Conservation (phyloP, 2,329 filamentous ascomycete species). For the Colletotrichum neosansevieriae region DNA sequence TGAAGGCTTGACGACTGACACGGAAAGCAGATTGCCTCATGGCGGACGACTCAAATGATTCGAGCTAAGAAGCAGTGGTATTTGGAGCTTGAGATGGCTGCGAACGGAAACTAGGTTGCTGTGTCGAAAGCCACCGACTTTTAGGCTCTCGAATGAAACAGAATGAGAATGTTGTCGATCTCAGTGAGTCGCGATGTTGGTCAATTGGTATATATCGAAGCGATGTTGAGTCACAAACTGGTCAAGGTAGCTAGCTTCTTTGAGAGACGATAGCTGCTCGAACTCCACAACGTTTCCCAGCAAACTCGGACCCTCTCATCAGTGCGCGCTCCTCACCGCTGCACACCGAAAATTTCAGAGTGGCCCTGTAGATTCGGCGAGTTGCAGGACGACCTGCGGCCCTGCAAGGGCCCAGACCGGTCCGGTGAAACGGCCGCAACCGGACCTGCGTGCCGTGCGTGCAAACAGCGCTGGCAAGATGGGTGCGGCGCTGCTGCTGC, state of each 20-base stretch:
- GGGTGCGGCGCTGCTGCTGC: slow-evolving; percentile 4
- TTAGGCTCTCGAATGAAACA: background rate
- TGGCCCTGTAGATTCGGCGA: slow-evolving; percentile 7
- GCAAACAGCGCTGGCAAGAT: slow-evolving; percentile 13
- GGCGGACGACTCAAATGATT: slow-evolving; percentile 30
- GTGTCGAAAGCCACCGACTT: slow-evolving; percentile 6
- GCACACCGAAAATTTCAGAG: slow-evolving; percentile 41
- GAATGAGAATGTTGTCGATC: background rate
- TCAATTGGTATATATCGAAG: slow-evolving; percentile 16
- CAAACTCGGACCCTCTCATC: slow-evolving; percentile 30
- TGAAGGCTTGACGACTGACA: slow-evolving; percentile 49
- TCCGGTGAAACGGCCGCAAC: slow-evolving; percentile 30
- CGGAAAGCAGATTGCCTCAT: slow-evolving; percentile 53
- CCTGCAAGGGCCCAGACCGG: slow-evolving; percentile 31
- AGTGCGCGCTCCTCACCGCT: slow-evolving; percentile 33
- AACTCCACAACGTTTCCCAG: slow-evolving; percentile 22
- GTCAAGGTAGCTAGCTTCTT: slow-evolving; percentile 17
- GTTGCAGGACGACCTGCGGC: slow-evolving; percentile 1
- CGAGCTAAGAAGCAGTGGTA: background rate
- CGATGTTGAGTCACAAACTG: slow-evolving; percentile 35
- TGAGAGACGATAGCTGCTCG: slow-evolving; percentile 14
- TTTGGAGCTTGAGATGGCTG: slow-evolving; percentile 19
- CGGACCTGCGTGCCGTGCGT: slow-evolving; percentile 26
- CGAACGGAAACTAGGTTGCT: background rate
- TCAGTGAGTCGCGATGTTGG: slow-evolving; percentile 11